phyloP scores from a whole-genome alignment of 1,284 basidiomycete species.

The Leccinum cinnamomeum region DNA sequence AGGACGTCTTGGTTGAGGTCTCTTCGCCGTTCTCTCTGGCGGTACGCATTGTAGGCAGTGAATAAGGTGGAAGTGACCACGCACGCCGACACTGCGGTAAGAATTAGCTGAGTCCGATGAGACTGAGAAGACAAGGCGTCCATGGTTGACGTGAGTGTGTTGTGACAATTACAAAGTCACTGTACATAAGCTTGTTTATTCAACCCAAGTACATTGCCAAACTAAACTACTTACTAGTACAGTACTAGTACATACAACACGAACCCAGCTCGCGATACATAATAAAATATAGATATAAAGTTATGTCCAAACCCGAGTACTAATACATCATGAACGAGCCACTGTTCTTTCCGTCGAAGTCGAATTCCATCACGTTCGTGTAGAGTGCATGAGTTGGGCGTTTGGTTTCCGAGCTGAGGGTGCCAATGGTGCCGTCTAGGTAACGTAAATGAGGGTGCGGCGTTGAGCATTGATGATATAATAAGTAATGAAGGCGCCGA shows the following conservation, averaged over 20 bases:
- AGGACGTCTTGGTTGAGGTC: constrained; percentile 58
- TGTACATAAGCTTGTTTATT: background rate
- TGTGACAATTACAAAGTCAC: background rate
- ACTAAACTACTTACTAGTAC: background rate
- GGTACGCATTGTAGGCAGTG: constrained; percentile 54
- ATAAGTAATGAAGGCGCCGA: constrained; percentile 54
- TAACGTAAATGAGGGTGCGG: constrained; percentile 46
- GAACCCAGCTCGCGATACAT: constrained; percentile 20
- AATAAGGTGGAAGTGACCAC: constrained; percentile 56
- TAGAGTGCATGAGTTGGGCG: background rate
- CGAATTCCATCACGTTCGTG: background rate
- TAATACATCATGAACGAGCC: constrained; percentile 17
- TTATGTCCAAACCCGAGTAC: constrained; percentile 17
- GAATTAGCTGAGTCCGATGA: constrained; percentile 56
- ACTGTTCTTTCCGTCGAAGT: constrained; percentile 2
- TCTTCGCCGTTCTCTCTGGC: constrained; percentile 48
- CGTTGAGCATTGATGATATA: constrained; percentile 51
- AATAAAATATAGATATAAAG: constrained; percentile 33
- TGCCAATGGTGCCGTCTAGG: constrained; percentile 17
- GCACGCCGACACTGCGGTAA: constrained; percentile 63
- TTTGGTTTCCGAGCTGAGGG: background rate
- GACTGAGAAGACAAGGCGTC: constrained; percentile 34
- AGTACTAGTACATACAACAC: background rate
- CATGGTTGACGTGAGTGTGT: constrained; percentile 18
- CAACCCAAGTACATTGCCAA: constrained; percentile 1